Percentiles rank a stretch among this genome's conserved stretches.
These are phyloP conservation scores for Rhinocladiella mackenziei DNA, from an alignment of 2,329 filamentous ascomycete genomes.

Conservation along the genomic window DNA sequence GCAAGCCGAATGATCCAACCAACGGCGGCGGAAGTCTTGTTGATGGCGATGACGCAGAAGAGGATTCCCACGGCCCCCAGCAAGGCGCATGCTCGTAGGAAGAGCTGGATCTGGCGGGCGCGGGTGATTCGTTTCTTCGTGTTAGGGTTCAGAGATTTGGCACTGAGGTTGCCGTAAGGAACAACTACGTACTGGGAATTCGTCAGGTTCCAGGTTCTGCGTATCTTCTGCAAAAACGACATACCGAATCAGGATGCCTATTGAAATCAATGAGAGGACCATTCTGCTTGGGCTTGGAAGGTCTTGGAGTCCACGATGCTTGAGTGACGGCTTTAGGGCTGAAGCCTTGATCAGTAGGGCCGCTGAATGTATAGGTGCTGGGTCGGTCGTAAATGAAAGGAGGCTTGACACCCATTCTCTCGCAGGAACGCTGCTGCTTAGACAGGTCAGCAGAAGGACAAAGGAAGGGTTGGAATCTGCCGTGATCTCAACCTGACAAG, in stretches of 20 bases:
- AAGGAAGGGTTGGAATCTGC: constrained; percentile 7
- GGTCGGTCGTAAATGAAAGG: constrained; percentile 71
- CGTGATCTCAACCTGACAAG: too few species aligned
- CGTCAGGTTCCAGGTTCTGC: constrained; percentile 9
- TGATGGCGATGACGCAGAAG: constrained; percentile 72
- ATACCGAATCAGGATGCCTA: constrained; percentile 72
- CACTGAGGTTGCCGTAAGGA: constrained; percentile 57
- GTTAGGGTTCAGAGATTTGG: constrained; percentile 63
- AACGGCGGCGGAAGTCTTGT: constrained; percentile 58
- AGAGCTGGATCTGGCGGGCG: constrained; percentile 65
- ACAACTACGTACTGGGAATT: constrained; percentile 48
- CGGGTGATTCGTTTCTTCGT: constrained; percentile 69
- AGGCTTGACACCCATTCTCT: constrained; percentile 53
- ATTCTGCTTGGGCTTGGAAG: constrained; percentile 59
- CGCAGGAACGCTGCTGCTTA: constrained; percentile 2
- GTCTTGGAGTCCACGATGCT: constrained; percentile 66
- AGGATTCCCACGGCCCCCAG: constrained; percentile 67
- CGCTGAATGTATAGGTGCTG: constrained; percentile 51
- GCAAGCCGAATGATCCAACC: constrained; percentile 74
- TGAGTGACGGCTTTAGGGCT: constrained; percentile 83
- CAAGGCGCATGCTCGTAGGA: constrained; percentile 63
- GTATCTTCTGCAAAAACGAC: constrained; percentile 31
- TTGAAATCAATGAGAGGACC: constrained; percentile 81
- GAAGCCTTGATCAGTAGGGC: constrained; percentile 56
- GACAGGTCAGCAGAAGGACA: constrained; percentile 2